A percentile compares a stretch with the other conserved stretches of the same genome.
Evolutionary conservation across 257 asterid genomes (phyloP).

Genomic region (Paulownia fortunei): DNA sequence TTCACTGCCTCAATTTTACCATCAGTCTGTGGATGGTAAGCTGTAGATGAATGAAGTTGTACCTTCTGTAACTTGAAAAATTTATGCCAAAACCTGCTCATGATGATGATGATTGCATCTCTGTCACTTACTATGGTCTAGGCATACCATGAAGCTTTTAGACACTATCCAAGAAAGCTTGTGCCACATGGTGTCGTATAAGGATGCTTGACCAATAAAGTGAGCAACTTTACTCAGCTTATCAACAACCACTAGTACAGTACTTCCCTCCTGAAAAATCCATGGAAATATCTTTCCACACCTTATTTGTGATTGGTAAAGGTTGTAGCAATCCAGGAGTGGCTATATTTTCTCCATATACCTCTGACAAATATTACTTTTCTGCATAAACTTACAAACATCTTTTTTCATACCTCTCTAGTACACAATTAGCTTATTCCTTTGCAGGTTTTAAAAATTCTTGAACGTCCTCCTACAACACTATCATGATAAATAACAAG

Average conservation of each 20-base stretch:
- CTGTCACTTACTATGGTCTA: background rate
- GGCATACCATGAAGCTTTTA: conserved; percentile 19
- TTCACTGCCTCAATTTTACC: background rate
- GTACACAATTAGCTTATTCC: background rate
- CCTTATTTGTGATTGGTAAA: background rate
- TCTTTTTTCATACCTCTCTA: background rate
- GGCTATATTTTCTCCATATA: background rate
- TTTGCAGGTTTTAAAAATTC: background rate
- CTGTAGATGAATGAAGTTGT: background rate
- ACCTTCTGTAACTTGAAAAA: background rate
- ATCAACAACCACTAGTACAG: background rate
- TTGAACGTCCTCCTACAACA: background rate
- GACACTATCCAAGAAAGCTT: background rate
- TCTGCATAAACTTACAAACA: too few species aligned
- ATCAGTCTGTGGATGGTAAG: conserved; percentile 1
- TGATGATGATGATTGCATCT: background rate
- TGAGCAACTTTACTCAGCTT: background rate
- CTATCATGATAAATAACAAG: background rate
- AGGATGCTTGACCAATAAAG: background rate
- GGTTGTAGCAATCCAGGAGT: background rate
- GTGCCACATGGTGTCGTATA: background rate
- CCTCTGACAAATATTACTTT: background rate
- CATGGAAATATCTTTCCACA: background rate
- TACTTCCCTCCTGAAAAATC: background rate
- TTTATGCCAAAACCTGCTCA: background rate